Base-by-base conservation (phyloP, 345 rosid genomes). In the Salix koriyanagi region DNA sequence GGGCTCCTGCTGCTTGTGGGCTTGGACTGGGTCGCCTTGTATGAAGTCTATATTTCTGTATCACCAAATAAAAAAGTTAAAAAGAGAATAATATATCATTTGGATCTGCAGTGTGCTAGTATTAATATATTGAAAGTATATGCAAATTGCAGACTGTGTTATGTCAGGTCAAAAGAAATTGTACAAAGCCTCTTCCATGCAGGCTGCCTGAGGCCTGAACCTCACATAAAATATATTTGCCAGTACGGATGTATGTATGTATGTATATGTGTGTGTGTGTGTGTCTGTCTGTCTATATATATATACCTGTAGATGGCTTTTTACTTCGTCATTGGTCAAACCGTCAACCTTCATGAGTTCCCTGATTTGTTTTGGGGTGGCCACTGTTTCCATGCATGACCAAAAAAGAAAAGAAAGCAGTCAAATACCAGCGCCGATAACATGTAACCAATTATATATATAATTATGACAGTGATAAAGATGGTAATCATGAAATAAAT, bases 331-430 rank as follows among this genome's bases (percentile, higher is more conserved):
- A 74, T 96, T 96, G 87, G 99, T 96, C 95, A 96, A 91, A 81
- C 99, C 98, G 69, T 94, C 99, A 76, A 96, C 99, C 90, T 96
- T 96, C 99, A 96, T 96, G 58, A 94, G 83, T 76, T 96, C 99
- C 72, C 99, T 89, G 77, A 96, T 96, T 76, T 96, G 99, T 83
- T 96, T 96, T 32, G 99, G 99, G 9, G 99, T 96, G 60, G 98
- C 99, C 75, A 91, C 99, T 96, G 82, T 65, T 68, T 71, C 2
- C 41, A 44, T 56, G 39, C 46, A 60, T 32, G 21, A 46, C 39
- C 46, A 77, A 25, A 26, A 54, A 73, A 62, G 88, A 69, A 54
- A 73, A 62, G 88, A 69, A 83, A 77, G 14, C 70, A 73, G 52
- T 67, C 69, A 58, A 67, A 42, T 50, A 7, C 25, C 39, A 69